These are phyloP conservation scores for Pythium brachiatum DNA, from an alignment of 352 stramenopile genomes.

Conservation along the genomic window DNA sequence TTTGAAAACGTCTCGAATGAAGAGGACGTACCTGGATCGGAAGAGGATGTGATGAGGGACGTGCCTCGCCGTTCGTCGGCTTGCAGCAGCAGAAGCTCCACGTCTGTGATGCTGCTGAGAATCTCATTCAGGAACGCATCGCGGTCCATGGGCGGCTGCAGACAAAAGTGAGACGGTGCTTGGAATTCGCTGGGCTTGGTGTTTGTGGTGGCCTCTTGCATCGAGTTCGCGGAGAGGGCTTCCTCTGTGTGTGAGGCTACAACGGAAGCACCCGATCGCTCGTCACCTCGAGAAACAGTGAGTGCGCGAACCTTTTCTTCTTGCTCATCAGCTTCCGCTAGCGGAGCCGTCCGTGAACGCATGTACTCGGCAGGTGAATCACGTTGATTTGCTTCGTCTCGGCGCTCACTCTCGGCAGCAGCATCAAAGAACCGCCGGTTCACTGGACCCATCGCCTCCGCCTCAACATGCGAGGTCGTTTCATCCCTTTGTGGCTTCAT, in stretches of 20 bases:
- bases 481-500: not conserved
- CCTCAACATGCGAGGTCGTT: not conserved
- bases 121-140: slow-evolving; percentile 59
- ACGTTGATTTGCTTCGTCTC: not conserved
- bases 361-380: not conserved
- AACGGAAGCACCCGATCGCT: too few relatives aligned
- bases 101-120: slow-evolving; percentile 53
- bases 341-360: too few relatives aligned
- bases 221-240: too few relatives aligned
- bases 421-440: not conserved
- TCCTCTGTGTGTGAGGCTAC: too few relatives aligned
- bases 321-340: too few relatives aligned
- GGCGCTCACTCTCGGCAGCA: not conserved
- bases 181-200: not conserved
- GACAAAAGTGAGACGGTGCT: not conserved
- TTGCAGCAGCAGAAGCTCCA: slow-evolving; percentile 54
- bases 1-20: too few relatives aligned
- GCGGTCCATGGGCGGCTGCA: slow-evolving; percentile 10
- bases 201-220: not conserved
- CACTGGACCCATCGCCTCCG: not conserved
- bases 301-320: too few relatives aligned
- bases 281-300: too few relatives aligned
- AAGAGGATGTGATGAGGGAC: not conserved
- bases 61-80: slow-evolving; percentile 3
- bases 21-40: not conserved